Evolutionary conservation across 495 filamentous ascomycete species (phyloP), one percentile per base, ranked within the genome.

Genomic region (Chaetomium tenue): DNA sequence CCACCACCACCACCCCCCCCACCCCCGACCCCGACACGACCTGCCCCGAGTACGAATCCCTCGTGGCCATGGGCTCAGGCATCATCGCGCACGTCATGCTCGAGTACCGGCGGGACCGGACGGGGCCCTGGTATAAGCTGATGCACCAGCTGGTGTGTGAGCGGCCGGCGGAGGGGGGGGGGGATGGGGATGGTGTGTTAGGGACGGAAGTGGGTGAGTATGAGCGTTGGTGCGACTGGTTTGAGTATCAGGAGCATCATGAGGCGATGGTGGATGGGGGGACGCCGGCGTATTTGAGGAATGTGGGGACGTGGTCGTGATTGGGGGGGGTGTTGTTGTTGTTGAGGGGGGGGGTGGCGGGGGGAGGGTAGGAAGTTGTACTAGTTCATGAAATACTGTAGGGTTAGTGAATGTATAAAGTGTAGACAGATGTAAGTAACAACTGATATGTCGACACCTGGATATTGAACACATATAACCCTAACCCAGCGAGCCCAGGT

Each of bases 71-170:
- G 23, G 57, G 57, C 3, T 28, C 57, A 25, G 25, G 57, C 40
- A 59, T 59, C 57, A 37, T 59, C 5, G 40, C 40, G 5, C 57
- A 59, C 13, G 40, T 59, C 13, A 59, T 59, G 57, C 42, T 59
- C 3, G 40, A 44, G 42, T 59, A 59, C 25, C 28, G 23, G 12
- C n/a, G 15, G 23, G 25, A 47, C 57, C 20, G 18, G 57, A 12
- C 40, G 12, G 57, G 57, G 15, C 42, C 40, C 5, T 59, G 57
- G 57, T 30, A 20, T 23, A 30, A 47, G 42, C 39, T 59, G 15
- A 25, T 59, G 57, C 42, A 59, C 16, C 20, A 28, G 57, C 57
- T 59, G 22, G 57, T 59, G 39, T 33, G 42, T 9, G 46, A 48
- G 44, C 50, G n/a, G 58, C 23, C 40, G 25, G 33, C 33, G 33